Evolutionary conservation across 2,329 filamentous ascomycete species (phyloP).

Genomic region (Talaromyces piceae): DNA sequence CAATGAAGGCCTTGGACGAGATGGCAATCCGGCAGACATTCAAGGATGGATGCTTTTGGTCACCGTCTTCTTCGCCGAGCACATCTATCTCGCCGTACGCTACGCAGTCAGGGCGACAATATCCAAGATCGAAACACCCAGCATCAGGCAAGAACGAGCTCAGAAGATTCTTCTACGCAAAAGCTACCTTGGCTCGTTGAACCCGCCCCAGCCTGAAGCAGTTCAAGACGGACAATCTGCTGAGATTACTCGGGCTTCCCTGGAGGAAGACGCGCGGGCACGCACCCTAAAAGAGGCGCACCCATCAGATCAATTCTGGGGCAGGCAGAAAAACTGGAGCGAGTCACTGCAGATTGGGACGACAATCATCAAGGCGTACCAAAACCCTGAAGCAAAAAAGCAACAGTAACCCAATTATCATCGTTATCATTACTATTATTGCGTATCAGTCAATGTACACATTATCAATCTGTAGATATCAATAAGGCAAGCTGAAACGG

Average conservation of each 20-base stretch:
- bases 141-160: slow-evolving; percentile 73
- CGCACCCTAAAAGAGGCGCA: slow-evolving; percentile 24
- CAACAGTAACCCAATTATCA: slow-evolving; percentile 18
- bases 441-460: too few relatives aligned
- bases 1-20: slow-evolving; percentile 48
- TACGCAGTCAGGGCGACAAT: slow-evolving; percentile 65
- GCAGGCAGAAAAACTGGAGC: slow-evolving; percentile 37
- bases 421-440: not conserved
- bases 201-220: slow-evolving; percentile 2
- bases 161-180: slow-evolving; percentile 77
- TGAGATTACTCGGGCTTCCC: slow-evolving; percentile 27
- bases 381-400: slow-evolving; percentile 25
- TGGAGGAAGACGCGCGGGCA: slow-evolving; percentile 37
- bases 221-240: slow-evolving; percentile 8
- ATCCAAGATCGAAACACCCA: slow-evolving; percentile 74
- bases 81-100: slow-evolving; percentile 76
- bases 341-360: slow-evolving; percentile 35
- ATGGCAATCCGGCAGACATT: slow-evolving; percentile 50
- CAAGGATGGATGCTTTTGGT: slow-evolving; percentile 74
- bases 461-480: too few relatives aligned
- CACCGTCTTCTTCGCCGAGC: slow-evolving; percentile 77
- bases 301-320: slow-evolving; percentile 36
- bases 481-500: not conserved
- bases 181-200: slow-evolving; percentile 55
- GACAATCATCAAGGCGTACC: slow-evolving; percentile 32